A percentile compares a stretch with the other conserved stretches of the same genome.
Conservation (phyloP, 345 rosid species). For the Pelargonium nanum region DNA sequence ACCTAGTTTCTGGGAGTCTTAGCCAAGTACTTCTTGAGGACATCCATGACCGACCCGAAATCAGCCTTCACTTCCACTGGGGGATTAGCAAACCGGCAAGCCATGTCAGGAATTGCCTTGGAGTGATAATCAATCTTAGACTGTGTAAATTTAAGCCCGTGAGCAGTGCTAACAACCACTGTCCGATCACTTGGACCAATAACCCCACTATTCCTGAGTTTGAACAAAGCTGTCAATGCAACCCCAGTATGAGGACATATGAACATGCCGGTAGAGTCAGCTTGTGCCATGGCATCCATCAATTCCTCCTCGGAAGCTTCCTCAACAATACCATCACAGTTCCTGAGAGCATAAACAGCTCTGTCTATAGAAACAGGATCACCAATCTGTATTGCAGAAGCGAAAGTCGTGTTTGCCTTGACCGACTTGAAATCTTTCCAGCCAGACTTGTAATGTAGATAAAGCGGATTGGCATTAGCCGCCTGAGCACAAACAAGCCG, state of each 20-base stretch:
- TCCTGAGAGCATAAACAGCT: slow-evolving; percentile 70
- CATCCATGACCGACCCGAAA: slow-evolving; percentile 83
- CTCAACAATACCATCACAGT: slow-evolving; percentile 70
- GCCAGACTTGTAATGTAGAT: slow-evolving; percentile 56
- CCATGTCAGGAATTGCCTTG: slow-evolving; percentile 60
- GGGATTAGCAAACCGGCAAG: slow-evolving; percentile 64
- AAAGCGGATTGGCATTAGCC: slow-evolving; percentile 87
- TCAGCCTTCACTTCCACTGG: slow-evolving; percentile 71
- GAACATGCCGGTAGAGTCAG: slow-evolving; percentile 93
- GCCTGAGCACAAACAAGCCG: slow-evolving; percentile 85
- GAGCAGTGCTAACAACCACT: slow-evolving; percentile 89
- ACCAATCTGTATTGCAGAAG: slow-evolving; percentile 89
- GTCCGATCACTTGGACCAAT: slow-evolving; percentile 56
- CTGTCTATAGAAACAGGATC: slow-evolving; percentile 88
- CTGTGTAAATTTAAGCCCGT: slow-evolving; percentile 80
- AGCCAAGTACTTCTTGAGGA: slow-evolving; percentile 45
- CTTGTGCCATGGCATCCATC: slow-evolving; percentile 91
- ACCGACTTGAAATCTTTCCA: slow-evolving; percentile 70
- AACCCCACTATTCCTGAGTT: slow-evolving; percentile 70
- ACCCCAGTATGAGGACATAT: slow-evolving; percentile 93
- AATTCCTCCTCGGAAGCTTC: slow-evolving; percentile 84
- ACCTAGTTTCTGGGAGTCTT: slow-evolving; percentile 22
- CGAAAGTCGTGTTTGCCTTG: slow-evolving; percentile 62
- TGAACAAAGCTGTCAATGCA: slow-evolving; percentile 65
- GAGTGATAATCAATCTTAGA: slow-evolving; percentile 84